Evolutionary conservation across 1,284 basidiomycete genomes (phyloP), one percentile per base, ranked within the genome.

Genomic region (Neonothopanus nambi): DNA sequence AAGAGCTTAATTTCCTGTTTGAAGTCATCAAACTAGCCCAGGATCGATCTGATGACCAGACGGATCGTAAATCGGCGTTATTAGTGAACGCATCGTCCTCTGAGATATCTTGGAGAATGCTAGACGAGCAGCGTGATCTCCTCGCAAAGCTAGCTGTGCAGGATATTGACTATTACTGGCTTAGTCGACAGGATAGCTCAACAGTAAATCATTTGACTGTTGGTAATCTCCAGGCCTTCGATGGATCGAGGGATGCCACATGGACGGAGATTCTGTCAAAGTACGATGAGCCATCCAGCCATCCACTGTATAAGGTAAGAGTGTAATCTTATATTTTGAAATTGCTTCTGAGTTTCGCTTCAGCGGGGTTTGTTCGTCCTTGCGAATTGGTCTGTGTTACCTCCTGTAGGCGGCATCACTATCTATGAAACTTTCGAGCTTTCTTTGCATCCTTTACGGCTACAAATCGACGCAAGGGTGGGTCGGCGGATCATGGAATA

Each of bases 51-150:
- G 89, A 88, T 54, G 87, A 87, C 47, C 77, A 80, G 42, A 73
- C 84, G 11, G 89, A 90, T 56, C 84, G 88, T 57, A 89, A 93
- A 63, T 91, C 90, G 0, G 91, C 93, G 1, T 76, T 95, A 36
- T 80, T 92, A 38, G 71, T 98, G 21, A 87, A 92, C 60, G 86
- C 93, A 0, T 85, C 85, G 5, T 93, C 94, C 0, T 84, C 87
- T 8, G 91, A 95, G 65, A 87, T 99, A 48, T 93, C 92, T 0
- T 99, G 95, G 95, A 83, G 84, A 60, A 97, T 99, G 93, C 74
- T 97, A 33, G 91, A 93, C 58, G 80, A 87, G 52, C 71, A 82
- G 35, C 79, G 80, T 40, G 82, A 88, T 48, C 79, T 95, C 28
- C 78, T 98, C 1, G 88, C 93, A 26, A 97, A 98, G 70, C 78